Base-by-base conservation (phyloP, 495 filamentous ascomycete species). In the Tirmania nivea region DNA sequence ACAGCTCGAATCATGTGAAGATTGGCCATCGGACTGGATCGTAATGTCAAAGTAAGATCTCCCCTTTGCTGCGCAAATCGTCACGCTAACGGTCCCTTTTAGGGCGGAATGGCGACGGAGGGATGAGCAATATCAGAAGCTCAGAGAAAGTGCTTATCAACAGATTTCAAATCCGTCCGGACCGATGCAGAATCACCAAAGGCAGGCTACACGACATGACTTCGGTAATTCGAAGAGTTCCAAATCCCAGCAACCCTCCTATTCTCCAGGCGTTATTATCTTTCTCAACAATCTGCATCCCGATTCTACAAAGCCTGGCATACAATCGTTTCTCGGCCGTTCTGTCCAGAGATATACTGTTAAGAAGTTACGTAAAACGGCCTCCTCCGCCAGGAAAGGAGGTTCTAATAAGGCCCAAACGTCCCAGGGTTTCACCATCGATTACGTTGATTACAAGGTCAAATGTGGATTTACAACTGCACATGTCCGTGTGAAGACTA, bases 11-110 rank as follows among this genome's bases (percentile, higher is more conserved):
- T 54, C 57, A 5, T 52, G 49, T 50, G 49, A 52, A 21, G 11
- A 59, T 25, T 68, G 62, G 61, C 68, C 68, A 1, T 52, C 60
- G 11, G 57, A 62, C 36, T 70, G 68, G 68, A 67, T 68, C 51
- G 56, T 69, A 10, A 55, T 70, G 58, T 64, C 64, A 16, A 66
- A 67, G 65, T 65, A 52, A 56, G 56, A 35, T n/a, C 20, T 52
- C 31, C 35, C 14, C 25, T 48, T 20, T 62, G 16, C 20, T 37
- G 17, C 12, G 37, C 25, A 31, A 31, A 31, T 31, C 25, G 25
- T 3, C 25, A 31, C 25, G 25, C 25, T 31, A 31, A 31, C 25
- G 7, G 25, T 31, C 25, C 25, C 25, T 7, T 31, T 9, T 35
- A 63, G 62, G 48, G 31, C 48, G 17, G 64, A 66, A 50, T 66